Base-by-base conservation (phyloP, 495 filamentous ascomycete species). In the Astrothelium macrocarpum region DNA sequence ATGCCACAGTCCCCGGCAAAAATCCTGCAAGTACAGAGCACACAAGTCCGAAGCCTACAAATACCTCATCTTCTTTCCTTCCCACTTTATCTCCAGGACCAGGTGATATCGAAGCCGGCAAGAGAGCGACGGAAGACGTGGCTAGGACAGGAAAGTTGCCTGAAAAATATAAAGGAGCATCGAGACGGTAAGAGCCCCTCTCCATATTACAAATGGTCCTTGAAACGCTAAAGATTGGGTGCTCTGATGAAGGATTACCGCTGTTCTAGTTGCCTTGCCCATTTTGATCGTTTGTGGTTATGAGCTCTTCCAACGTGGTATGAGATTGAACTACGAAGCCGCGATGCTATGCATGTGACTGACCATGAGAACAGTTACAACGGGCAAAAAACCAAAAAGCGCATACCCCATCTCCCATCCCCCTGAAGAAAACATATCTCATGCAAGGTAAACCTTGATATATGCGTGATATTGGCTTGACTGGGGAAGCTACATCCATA, bases 301-400 rank as follows among this genome's bases (percentile, higher is more conserved):
- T 20, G 49, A 56, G 25, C 49, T 56, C 1, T 56, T n/a, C 25
- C 49, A 56, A 56, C 49, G 49, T 16, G n/a, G 49, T 56, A 56
- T 29, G 49, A n/a, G 3, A 0, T 29, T 29, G 12, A 28, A 4
- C 12, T 9, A 29, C 7, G 20, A 5, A 29, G 12, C 16, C 7
- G 29, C 5, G 10, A 29, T 10, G 2, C 5, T 12, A 56, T 28
- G 25, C 23, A 39, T 11, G n/a, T 56, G 11, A 5, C 49, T 56
- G 25, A 56, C 29, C 9, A 28, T 3, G 29, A 7, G 3, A 28
- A 12, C 25, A 56, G 49, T 16, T 56, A 25, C 29, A 29, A 12
- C 29, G 9, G 49, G 49, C 25, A 56, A 56, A 29, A 9, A 56
- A 11, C 49, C 12, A 9, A 26, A 20, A 29, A 26, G 29, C 2